Evolutionary conservation across 306 rosid species (phyloP).

Genomic region (Mimosa bimucronata): DNA sequence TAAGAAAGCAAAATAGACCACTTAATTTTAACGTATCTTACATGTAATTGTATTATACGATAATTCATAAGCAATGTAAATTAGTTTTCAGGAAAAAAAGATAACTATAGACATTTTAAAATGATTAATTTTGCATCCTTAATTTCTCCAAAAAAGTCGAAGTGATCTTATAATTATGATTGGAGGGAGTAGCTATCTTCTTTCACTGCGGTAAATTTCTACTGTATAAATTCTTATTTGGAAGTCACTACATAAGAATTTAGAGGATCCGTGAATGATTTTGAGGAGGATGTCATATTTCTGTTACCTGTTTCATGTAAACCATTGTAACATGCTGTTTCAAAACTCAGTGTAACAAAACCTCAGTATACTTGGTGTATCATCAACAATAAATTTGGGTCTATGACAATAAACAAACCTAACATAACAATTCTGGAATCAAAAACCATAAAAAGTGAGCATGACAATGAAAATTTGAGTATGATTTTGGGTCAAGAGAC

Average conservation of each 20-base stretch:
- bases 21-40: no score
- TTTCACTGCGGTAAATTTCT: neutral
- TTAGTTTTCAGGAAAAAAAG: no score
- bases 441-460: neutral
- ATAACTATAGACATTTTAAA: no score
- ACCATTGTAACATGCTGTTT: neutral
- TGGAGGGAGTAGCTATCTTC: neutral
- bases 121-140: no score
- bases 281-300: neutral
- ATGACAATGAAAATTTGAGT: neutral
- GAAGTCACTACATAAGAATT: neutral
- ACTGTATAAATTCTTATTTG: neutral
- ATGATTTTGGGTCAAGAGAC: neutral
- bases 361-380: neutral
- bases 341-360: neutral
- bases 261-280: neutral
- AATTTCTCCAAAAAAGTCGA: no score
- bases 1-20: no score
- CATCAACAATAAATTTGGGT: neutral
- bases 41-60: no score
- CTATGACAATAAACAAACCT: neutral
- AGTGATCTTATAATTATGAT: no score
- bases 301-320: neutral
- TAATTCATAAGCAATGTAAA: no score
- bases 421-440: neutral